Base-by-base conservation (phyloP, 2,329 filamentous ascomycete genomes). In the Anisogramma anomala region DNA sequence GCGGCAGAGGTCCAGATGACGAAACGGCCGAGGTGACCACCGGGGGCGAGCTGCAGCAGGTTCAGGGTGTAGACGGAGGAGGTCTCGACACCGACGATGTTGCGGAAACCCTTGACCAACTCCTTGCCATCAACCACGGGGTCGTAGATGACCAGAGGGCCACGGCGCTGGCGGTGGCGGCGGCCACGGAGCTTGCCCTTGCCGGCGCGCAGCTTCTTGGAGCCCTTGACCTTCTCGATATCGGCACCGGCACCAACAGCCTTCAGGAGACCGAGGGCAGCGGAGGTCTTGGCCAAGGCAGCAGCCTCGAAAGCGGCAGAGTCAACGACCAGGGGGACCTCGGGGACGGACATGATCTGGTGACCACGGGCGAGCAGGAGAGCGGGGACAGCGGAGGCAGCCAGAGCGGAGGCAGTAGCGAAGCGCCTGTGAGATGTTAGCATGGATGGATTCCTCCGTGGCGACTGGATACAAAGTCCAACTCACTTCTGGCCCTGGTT, bases 131-230 rank as follows among this genome's bases (percentile, higher is more conserved):
- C 93, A 61, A 82, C 77, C 67, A 88, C 84, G 57, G 88, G 83
- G 76, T 93, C 84, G 79, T 95, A 96, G 73, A 98, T 83, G 67
- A 98, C 82, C 48, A 98, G 84, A 60, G 91, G 91, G 57, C 91
- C 93, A 65, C 91, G 93, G 67, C 93, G 87, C 77, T 96, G 89
- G 70, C 83, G 83, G 83, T 93, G 82, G 61, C 91, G 88, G 65
- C 91, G 89, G 67, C 85, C 86, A 69, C 91, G 79, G 64, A 98
- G 74, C 82, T 98, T 98, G 70, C 91, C 91, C 84, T 98, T 96
- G 67, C 91, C 91, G 57, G 91, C 86, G 56, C 91, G 88, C 61
- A 95, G 75, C 81, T 96, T 98, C 75, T 85, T 85, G 65, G 88
- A 94, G 64, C 77, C 78, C 76, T 86, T 87, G 66, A 94, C 91